Conservation (phyloP, 257 asterid species). For the Marsdenia floribunda region DNA sequence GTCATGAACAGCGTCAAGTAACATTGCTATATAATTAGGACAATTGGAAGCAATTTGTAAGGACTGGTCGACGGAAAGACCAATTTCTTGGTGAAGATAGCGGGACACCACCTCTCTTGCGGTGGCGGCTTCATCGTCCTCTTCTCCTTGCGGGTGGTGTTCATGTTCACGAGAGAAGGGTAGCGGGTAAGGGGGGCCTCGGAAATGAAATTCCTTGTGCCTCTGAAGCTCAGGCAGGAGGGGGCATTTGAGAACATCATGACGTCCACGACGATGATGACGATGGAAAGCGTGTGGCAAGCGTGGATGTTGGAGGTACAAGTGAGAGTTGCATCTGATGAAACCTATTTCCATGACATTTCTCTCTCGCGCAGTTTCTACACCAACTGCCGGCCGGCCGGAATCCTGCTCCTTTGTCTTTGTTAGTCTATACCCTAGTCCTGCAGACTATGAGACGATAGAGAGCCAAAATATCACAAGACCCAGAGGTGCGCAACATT, state of each 20-base stretch:
- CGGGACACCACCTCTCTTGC: conserved; percentile 67
- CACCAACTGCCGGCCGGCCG: no score
- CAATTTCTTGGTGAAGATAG: conserved; percentile 50
- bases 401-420: no score
- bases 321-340: not conserved
- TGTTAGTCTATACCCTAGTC: no score
- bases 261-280: not conserved
- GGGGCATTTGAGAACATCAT: not conserved
- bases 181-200: not conserved
- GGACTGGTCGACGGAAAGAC: conserved; percentile 61
- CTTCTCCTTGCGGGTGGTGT: not conserved
- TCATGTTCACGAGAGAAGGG: not conserved
- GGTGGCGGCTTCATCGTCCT: conserved; percentile 14
- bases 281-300: not conserved
- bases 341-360: conserved; percentile 9
- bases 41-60: conserved; percentile 45
- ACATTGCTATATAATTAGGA: conserved; percentile 53
- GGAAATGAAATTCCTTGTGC: not conserved
- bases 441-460: no score
- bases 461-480: no score
- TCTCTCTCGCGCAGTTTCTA: not conserved
- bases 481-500: no score
- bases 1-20: conserved; percentile 67
- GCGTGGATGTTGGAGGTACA: not conserved
- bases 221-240: not conserved